These are phyloP conservation scores for Nymphaea colorata DNA, from an alignment of 164 flowering plant species.

Conservation along the genomic window DNA sequence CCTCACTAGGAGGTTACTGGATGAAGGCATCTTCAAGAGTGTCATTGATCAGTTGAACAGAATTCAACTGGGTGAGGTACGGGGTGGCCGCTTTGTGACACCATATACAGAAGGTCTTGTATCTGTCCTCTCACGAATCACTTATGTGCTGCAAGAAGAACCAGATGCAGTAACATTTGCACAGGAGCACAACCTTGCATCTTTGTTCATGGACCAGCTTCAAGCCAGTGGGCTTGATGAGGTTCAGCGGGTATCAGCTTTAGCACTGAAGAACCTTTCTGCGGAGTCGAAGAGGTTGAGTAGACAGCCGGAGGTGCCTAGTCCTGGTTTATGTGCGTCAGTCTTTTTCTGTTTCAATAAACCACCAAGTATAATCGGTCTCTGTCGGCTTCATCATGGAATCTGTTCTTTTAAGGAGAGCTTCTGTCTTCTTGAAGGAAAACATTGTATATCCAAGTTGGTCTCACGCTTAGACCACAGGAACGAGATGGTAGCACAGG, in stretches of 20 bases:
- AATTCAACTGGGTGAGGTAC: constrained; percentile 60
- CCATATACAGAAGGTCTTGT: constrained; percentile 89
- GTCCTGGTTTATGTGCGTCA: constrained; percentile 48
- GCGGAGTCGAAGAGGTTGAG: constrained; percentile 58
- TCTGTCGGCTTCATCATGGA: constrained; percentile 68
- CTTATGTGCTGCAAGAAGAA: constrained; percentile 53
- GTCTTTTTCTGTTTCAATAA: constrained; percentile 67
- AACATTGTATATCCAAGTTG: constrained; percentile 50
- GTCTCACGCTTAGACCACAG: constrained; percentile 78
- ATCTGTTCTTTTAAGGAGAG: constrained; percentile 57
- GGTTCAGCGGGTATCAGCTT: constrained; percentile 79
- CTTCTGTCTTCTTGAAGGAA: constrained; percentile 75
- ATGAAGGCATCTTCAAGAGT: constrained; percentile 59
- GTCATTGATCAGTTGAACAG: constrained; percentile 31
- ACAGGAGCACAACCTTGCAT: constrained; percentile 53
- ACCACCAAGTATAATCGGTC: constrained; percentile 48
- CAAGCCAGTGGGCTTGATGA: constrained; percentile 76
- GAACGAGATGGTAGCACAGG: constrained; percentile 74
- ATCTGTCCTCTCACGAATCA: constrained; percentile 62
- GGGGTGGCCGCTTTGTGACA: constrained; percentile 64
- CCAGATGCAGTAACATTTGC: constrained; percentile 46
- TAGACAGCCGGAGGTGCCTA: constrained; percentile 46
- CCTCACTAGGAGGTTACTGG: constrained; percentile 61
- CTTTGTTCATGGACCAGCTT: constrained; percentile 60
- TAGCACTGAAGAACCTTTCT: constrained; percentile 75